A percentile compares a stretch with the other conserved stretches of the same genome.
phyloP scores from a whole-genome alignment of 306 rosid species.

The Casuarina cunninghamiana region DNA sequence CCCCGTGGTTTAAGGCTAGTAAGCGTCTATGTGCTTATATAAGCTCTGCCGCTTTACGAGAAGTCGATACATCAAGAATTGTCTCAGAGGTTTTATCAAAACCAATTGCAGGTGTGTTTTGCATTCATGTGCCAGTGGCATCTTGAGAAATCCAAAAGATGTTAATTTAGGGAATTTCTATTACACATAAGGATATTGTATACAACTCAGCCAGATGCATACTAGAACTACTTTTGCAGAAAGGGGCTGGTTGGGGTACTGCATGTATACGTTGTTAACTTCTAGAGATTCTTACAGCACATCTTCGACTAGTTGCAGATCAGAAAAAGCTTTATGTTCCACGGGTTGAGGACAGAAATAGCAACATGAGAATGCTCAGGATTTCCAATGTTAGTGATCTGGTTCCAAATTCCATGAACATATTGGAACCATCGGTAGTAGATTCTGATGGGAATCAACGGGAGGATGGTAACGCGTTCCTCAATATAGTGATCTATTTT shows the following conservation, averaged over 20 bases:
- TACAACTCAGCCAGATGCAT: too few relatives aligned
- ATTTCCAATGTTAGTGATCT: not conserved
- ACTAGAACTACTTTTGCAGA: too few relatives aligned
- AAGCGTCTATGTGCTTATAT: slow-evolving; percentile 28
- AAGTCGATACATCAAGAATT: slow-evolving; percentile 36
- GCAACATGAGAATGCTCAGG: slow-evolving; percentile 17
- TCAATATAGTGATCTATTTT: not conserved
- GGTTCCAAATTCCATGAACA: slow-evolving; percentile 1
- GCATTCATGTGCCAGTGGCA: not conserved
- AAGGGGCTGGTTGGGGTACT: too few relatives aligned
- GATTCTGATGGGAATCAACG: slow-evolving; percentile 13
- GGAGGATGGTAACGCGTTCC: slow-evolving; percentile 7
- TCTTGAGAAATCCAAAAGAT: not conserved
- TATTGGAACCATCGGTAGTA: slow-evolving; percentile 8
- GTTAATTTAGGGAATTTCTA: too few relatives aligned
- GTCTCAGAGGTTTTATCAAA: slow-evolving; percentile 27
- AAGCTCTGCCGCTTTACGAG: slow-evolving; percentile 32
- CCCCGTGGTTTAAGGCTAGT: slow-evolving; percentile 39
- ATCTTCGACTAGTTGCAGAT: not conserved
- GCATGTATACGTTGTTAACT: not conserved
- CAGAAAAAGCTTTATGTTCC: slow-evolving; percentile 12
- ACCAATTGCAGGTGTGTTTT: slow-evolving; percentile 15
- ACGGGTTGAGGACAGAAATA: slow-evolving; percentile 14
- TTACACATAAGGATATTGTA: too few relatives aligned
- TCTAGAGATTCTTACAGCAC: not conserved